A percentile compares a stretch with the other conserved stretches of the same genome.
Evolutionary conservation across 2,329 filamentous ascomycete species (phyloP).

Genomic region (Phyllosticta citriasiana): DNA sequence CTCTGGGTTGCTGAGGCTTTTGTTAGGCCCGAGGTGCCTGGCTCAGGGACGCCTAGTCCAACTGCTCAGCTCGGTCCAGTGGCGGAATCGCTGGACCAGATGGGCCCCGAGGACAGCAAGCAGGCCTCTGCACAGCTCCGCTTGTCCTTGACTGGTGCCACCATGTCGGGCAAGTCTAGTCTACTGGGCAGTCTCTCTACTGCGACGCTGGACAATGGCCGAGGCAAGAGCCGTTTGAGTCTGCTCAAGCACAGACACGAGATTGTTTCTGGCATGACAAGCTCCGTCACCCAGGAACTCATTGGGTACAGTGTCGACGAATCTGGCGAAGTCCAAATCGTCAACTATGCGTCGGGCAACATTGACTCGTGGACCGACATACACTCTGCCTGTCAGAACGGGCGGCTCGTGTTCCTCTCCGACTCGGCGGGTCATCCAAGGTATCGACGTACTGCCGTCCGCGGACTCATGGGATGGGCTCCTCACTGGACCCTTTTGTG

Average conservation of each 20-base stretch:
- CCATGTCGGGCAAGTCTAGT: conserved; percentile 86
- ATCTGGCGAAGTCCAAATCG: conserved; percentile 16
- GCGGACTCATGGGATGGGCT: conserved; percentile 88
- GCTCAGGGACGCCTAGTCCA: conserved; percentile 6
- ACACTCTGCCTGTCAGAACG: conserved; percentile 63
- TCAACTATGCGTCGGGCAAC: conserved; percentile 75
- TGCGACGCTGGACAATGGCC: conserved; percentile 79
- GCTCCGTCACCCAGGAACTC: conserved; percentile 87
- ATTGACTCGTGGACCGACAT: conserved; percentile 93
- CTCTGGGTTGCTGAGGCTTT: conserved; percentile 87
- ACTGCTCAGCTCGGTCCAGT: background rate
- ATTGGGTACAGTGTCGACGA: conserved; percentile 56
- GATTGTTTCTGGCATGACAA: conserved; percentile 82
- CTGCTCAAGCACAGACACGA: conserved; percentile 90
- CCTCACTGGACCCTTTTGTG: conserved; percentile 91
- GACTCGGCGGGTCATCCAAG: conserved; percentile 88
- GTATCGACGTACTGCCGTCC: conserved; percentile 78
- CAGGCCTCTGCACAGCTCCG: conserved; percentile 55
- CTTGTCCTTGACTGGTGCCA: conserved; percentile 79
- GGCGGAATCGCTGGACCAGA: conserved; percentile 4
- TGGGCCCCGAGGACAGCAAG: conserved; percentile 10
- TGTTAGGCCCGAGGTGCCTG: conserved; percentile 60
- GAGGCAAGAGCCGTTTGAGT: conserved; percentile 80
- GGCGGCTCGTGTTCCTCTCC: conserved; percentile 74
- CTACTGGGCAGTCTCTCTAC: conserved; percentile 81